Percentiles rank a stretch among this genome's conserved stretches.
Conservation (phyloP, 1,284 basidiomycete species). For the Austroboletus novae-zelandiae region DNA sequence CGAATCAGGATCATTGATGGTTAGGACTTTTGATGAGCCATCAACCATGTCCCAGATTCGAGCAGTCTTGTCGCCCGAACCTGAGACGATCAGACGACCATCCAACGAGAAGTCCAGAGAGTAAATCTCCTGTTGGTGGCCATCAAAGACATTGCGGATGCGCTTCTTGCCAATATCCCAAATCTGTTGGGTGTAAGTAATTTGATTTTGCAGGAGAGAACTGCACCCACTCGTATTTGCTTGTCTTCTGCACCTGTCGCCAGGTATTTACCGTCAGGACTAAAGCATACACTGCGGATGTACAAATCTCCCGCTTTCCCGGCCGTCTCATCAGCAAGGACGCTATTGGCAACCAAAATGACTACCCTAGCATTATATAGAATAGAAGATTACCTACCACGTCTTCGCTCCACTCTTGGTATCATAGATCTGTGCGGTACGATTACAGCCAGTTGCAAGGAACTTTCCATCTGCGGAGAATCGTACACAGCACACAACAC, state of each 20-base stretch:
- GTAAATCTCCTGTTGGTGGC: slow-evolving; percentile 90
- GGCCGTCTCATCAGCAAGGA: slow-evolving; percentile 66
- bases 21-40: slow-evolving; percentile 55
- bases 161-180: slow-evolving; percentile 83
- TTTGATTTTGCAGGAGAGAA: slow-evolving; percentile 3
- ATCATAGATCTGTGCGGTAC: slow-evolving; percentile 75
- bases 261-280: slow-evolving; percentile 76
- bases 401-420: slow-evolving; percentile 67
- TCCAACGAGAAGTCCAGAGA: slow-evolving; percentile 85
- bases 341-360: slow-evolving; percentile 39
- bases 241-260: slow-evolving; percentile 86
- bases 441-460: slow-evolving; percentile 78
- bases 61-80: slow-evolving; percentile 88
- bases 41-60: slow-evolving; percentile 83
- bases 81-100: slow-evolving; percentile 82
- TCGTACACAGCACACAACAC: slow-evolving; percentile 80
- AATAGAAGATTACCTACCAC: slow-evolving; percentile 40
- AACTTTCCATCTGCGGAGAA: slow-evolving; percentile 81
- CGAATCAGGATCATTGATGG: slow-evolving; percentile 57
- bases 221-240: slow-evolving; percentile 66
- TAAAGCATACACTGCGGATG: slow-evolving; percentile 83
- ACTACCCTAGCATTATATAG: slow-evolving; percentile 8
- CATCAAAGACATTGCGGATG: slow-evolving; percentile 74
- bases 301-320: slow-evolving; percentile 74
- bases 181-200: slow-evolving; percentile 47